phyloP scores from a whole-genome alignment of 176 grass and related monocot genomes.

The Ananas comosus region DNA sequence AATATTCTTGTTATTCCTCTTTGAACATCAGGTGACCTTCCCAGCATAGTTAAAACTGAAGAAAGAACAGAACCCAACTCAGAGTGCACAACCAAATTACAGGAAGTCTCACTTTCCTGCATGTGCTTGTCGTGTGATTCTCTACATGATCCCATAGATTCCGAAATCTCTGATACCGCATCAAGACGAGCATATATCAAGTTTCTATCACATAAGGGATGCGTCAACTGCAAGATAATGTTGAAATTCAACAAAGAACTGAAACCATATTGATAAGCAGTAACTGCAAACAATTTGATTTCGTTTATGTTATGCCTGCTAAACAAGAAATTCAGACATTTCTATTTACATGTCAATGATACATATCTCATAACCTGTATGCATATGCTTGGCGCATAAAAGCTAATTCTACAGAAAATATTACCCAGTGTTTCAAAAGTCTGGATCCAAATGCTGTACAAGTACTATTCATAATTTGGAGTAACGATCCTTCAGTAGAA shows the following conservation, averaged over 20 bases:
- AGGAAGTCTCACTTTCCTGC: constrained; percentile 13
- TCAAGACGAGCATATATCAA: constrained; percentile 78
- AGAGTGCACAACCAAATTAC: constrained; percentile 25
- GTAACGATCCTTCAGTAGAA: constrained; percentile 67
- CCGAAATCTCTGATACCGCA: constrained; percentile 75
- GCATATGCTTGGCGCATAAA: background rate
- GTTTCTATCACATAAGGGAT: constrained; percentile 68
- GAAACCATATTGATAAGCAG: constrained; percentile 1
- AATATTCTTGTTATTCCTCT: constrained; percentile 92
- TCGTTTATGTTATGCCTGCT: background rate
- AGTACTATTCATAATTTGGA: constrained; percentile 86
- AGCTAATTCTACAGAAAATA: background rate
- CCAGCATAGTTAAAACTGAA: constrained; percentile 58
- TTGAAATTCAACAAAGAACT: constrained; percentile 18
- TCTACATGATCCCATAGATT: constrained; percentile 54
- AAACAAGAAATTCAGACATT: background rate
- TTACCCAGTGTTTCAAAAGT: constrained; percentile 87
- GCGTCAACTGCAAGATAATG: constrained; percentile 56
- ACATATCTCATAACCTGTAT: background rate
- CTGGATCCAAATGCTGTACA: constrained; percentile 84
- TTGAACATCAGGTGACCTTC: constrained; percentile 74
- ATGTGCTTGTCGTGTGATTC: constrained; percentile 27
- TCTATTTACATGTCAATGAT: background rate
- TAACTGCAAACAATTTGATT: background rate
- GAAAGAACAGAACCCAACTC: constrained; percentile 59